A percentile compares a stretch with the other conserved stretches of the same genome.
Conservation (phyloP, 768 basidiomycete genomes). For the Nidularia sp. region DNA sequence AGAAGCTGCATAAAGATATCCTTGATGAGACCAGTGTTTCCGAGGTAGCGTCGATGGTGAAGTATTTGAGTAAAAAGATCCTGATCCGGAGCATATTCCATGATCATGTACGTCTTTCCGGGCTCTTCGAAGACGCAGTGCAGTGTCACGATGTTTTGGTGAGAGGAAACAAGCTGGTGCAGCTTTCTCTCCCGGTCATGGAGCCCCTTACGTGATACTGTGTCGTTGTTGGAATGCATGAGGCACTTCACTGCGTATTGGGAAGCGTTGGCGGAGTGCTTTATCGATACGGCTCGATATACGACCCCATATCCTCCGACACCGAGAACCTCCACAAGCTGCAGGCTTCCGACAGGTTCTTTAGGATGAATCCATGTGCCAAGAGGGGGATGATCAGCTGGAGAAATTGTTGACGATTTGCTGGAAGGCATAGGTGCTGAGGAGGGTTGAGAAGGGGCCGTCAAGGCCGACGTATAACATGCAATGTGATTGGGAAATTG, state of each 20-base stretch:
- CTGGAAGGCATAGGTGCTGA: no score
- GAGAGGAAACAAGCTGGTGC: conserved; percentile 70
- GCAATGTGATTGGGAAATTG: no score
- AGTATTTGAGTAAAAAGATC: conserved; percentile 93
- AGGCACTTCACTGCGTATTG: conserved; percentile 91
- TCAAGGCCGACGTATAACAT: no score
- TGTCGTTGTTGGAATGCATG: conserved; percentile 31
- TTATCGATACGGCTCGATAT: conserved; percentile 75
- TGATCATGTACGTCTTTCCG: conserved; percentile 81
- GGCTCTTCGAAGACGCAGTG: conserved; percentile 85
- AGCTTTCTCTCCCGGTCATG: conserved; percentile 78
- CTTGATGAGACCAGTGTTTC: conserved; percentile 81
- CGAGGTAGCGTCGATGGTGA: conserved; percentile 72
- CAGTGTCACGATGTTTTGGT: conserved; percentile 82
- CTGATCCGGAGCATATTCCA: conserved; percentile 89
- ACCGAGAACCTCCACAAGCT: conserved; percentile 85
- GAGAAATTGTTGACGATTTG: conserved; percentile 8
- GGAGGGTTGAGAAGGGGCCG: no score
- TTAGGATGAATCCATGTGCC: conserved; percentile 76
- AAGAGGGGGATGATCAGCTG: conserved; percentile 53
- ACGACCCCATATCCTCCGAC: conserved; percentile 95
- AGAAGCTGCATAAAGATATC: conserved; percentile 90
- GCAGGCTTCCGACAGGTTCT: conserved; percentile 68
- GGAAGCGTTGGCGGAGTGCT: conserved; percentile 32
- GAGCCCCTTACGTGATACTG: conserved; percentile 35